Base-by-base conservation (phyloP, 2,329 filamentous ascomycete genomes). In the Scopulariopsis brevicaulis region DNA sequence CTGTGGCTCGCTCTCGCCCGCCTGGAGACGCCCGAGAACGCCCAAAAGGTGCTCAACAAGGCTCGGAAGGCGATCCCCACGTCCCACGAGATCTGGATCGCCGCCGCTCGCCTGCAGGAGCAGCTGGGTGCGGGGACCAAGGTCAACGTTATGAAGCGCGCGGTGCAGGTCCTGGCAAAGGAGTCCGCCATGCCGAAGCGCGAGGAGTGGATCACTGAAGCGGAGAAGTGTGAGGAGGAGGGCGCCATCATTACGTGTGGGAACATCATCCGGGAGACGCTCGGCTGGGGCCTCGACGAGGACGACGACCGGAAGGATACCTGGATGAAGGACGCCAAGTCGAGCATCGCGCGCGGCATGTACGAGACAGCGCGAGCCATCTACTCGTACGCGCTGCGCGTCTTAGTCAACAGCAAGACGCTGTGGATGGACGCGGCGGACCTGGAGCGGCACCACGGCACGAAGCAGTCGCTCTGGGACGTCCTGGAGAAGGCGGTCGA, bases 141-240 rank as follows among this genome's bases (percentile, higher is more conserved):
- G 73, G 83, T 92, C 65, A 95, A 90, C 65, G 89, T 97, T 59
- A 96, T 99, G 89, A 93, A 94, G 69, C 88, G 90, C 75, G 94
- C 90, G 52, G 84, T 96, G 35, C 90, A 95, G 66, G 85, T 91
- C 22, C 78, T 99, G 35, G 90, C 86, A 43, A 90, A 91, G 66
- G 91, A 96, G 67, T 92, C 89, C 32, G 93, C 94, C 12, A 99
- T 99, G 95, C 83, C 94, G 46, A 96, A 96, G 71, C 86, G 95
- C 48, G 94, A 99, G 69, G 92, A 96, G 64, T 99, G 94, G 94
- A 95, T 99, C 57, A 80, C 83, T 5, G 91, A 97, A 70, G 95
- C 94, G 0, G 94, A 99, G 70, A 89, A 89, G 62, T 97, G 93
- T 67, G 94, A 99, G 71, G 87, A 90, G 59, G 94, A 97, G 69